Base-by-base conservation (phyloP, 495 filamentous ascomycete species). In the Lepidopterella palustris region DNA sequence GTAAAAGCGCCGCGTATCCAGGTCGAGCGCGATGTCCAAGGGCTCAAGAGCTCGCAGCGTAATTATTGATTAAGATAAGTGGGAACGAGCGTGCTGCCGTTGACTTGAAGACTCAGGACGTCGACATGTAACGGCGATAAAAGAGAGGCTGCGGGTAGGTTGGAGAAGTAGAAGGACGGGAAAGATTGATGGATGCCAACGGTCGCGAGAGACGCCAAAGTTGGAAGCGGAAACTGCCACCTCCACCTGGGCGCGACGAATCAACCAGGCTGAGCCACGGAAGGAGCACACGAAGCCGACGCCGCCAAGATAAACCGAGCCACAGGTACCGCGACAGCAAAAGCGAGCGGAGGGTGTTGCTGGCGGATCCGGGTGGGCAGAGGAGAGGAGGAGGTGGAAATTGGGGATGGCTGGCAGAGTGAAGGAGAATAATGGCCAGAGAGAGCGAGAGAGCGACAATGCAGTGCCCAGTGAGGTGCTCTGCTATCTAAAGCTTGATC, bases 51-150 rank as follows among this genome's bases (percentile, higher is more conserved):
- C 42, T 20, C 42, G 26, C 35, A 52, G 59, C 55, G 64, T 54
- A 63, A 67, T 67, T 67, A 67, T 23, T 59, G 64, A 67, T 67
- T 67, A 67, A 63, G 64, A 67, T 67, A 63, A 45, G 39, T 25
- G 29, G 55, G 64, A 66, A 63, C 45, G 64, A 67, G 64, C 53
- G 64, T 63, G 57, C 60, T 26, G 57, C 15, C 53, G 64, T 15
- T 40, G 52, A 24, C 47, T n/a, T n/a, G 39, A 18, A 27, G 24
- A 26, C 59, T 67, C 49, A 67, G 39, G 4, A 35, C 39, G 53
- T 52, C 60, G 64, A 50, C 64, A 67, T 67, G 57, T 26, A 61
- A 60, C 55, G 63, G 60, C 55, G 54, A 60, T 59, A 67, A 67
- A 61, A 62, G 60, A 62, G 56, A 62, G 56, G 59, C 60, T 50